Evolutionary conservation across 164 flowering plant species (phyloP).

Genomic region (Buxus sempervirens): DNA sequence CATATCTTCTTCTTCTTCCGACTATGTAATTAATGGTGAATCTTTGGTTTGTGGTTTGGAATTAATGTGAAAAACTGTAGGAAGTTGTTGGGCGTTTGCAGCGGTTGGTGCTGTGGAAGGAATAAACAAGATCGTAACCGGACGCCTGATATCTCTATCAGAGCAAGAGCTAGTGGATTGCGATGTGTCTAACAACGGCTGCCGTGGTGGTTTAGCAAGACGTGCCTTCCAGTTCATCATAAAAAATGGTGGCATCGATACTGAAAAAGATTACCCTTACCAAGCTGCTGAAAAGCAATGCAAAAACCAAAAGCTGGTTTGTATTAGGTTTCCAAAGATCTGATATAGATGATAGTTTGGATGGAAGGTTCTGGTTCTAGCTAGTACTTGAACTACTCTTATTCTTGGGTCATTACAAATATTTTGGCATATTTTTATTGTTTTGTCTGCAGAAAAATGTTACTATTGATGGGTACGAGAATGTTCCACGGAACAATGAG

Average conservation of each 20-base stretch:
- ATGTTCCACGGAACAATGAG: neutral
- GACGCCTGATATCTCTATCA: conserved; percentile 12
- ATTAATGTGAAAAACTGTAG: no score
- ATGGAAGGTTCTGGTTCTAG: neutral
- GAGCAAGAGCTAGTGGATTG: conserved; percentile 20
- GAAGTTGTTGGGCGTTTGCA: no score
- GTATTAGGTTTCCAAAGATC: neutral
- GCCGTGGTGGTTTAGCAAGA: conserved; percentile 12
- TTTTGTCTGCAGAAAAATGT: neutral
- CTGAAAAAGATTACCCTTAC: conserved; percentile 9
- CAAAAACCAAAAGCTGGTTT: conserved; percentile 1
- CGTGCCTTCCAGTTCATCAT: conserved; percentile 13
- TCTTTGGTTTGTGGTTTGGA: no score
- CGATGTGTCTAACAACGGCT: conserved; percentile 6
- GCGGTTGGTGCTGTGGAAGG: no score
- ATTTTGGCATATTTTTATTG: neutral
- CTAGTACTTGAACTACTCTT: neutral
- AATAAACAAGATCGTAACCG: no score
- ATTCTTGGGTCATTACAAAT: no score
- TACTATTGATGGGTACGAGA: neutral
- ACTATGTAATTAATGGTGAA: no score
- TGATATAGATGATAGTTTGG: no score
- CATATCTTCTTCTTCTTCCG: no score
- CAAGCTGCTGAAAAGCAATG: conserved; percentile 1
- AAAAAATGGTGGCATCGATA: conserved; percentile 15